Evolutionary conservation across 208 protist genomes (phyloP), one percentile per base, ranked within the genome.

Genomic region (Trypanosoma rangeli): DNA sequence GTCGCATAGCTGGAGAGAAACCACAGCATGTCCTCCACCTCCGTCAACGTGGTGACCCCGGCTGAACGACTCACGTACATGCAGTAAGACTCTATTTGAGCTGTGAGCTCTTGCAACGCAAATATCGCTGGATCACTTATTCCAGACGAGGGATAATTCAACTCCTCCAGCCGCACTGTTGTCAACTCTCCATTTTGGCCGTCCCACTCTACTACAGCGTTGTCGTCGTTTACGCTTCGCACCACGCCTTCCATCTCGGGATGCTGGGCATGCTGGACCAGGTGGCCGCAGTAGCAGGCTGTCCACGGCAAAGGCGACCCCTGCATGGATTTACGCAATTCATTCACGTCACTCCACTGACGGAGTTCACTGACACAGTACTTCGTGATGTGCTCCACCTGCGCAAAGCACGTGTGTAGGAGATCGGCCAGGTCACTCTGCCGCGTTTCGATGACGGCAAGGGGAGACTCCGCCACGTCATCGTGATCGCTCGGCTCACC

Each of bases 101-200:
- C 12, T 37, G 53, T 50, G 24, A 81, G 39, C 35, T 73, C 65
- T 18, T 74, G 70, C 49, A 73, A 26, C 10, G 66, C 76, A 64
- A 81, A 70, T 1, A 76, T 54, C 16, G 52, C 71, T 5, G 76
- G 76, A 54, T 81, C 76, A 64, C 61, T 72, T 24, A 81, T 66
- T 13, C 76, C 76, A 7, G 76, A 78, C 10, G 52, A 65, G 10
- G 76, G 76, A 59, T 78, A 81, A 8, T 56, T 57, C 13, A 81
- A 33, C 20, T 77, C 50, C 13, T 53, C 15, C 26, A 76, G n/a
- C 26, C 15, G 37, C 20, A 76, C 65, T 39, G 15, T 31, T 20
- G 18, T n/a, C 16, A 71, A 16, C 29, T 64, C 42, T 13, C 35
- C 61, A 12, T 63, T 24, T 28, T 63, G 13, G 12, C 24, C 62